Evolutionary conservation across 2,329 filamentous ascomycete genomes (phyloP), one percentile per base, ranked within the genome.

Genomic region (Claviceps monticola): DNA sequence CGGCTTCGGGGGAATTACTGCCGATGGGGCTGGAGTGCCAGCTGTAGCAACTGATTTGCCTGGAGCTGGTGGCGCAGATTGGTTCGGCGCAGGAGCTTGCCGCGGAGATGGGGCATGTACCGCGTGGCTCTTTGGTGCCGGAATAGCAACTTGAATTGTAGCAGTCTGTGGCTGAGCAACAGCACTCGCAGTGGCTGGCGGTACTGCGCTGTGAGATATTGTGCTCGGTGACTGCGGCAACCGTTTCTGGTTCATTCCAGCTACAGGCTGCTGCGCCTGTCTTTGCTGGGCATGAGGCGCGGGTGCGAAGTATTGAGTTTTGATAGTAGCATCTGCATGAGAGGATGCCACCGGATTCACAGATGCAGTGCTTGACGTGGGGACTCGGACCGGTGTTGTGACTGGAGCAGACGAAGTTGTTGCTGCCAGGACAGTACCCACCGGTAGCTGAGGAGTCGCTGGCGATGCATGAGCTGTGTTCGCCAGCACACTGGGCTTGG

Each of bases 1-100:
- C 4, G 64, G 59, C 51, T 63, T 64, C 7, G 58, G 51, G 11
- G 58, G 51, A 4, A 52, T 43, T 3, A 55, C 44, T 36, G 34
- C 46, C 14, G 49, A 37, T 36, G 23, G 16, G 44, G 16, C 14
- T 17, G 23, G 16, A 46, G 44, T 26, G 5, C n/a, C 37, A 17
- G 36, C 8, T 13, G 54, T 37, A 23, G 48, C 53, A 6, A 19
- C 26, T 26, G 41, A n/a, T 37, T 61, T 65, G 13, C 55, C 52
- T n/a, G 54, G 50, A 23, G 58, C 51, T 4, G 50, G 8, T 9
- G 53, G 17, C n/a, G 48, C 39, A 34, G 53, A 51, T 11, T 55
- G 56, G 29, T 47, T 46, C 16, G 52, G 44, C n/a, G 51, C 34
- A 26, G 29, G n/a, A 26, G 48, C 39, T 41, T 50, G 48, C 4